Conservation (phyloP, 139 green algal genomes). For the Closterium sp. region DNA sequence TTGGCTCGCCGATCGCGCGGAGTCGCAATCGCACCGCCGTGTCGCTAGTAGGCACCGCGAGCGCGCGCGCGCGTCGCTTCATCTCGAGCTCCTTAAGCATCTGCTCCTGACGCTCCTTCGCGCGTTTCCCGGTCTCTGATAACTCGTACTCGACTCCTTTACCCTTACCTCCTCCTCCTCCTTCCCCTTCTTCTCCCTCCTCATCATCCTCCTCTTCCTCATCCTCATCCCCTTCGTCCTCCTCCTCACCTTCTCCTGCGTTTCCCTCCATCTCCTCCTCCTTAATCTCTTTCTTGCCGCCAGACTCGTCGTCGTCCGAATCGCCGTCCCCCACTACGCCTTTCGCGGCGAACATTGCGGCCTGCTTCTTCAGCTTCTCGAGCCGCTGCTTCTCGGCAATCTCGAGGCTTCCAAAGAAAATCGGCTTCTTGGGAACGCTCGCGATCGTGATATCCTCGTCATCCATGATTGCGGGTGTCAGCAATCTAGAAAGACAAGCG, state of each 20-base stretch:
- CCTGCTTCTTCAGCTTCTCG: background rate
- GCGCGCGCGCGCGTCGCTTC: conserved; percentile 15
- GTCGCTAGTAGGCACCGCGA: conserved; percentile 54
- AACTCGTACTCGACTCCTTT: conserved; percentile 29
- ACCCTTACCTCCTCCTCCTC: background rate
- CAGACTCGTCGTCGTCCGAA: background rate
- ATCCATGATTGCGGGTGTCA: background rate
- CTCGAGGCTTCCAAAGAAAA: conserved; percentile 11
- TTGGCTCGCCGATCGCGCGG: conserved; percentile 76
- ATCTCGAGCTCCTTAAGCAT: conserved; percentile 38
- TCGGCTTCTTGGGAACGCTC: background rate
- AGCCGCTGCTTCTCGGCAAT: conserved; percentile 9
- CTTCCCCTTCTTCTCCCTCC: background rate
- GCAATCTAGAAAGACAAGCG: too few species aligned
- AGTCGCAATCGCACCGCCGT: conserved; percentile 64
- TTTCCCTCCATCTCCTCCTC: background rate
- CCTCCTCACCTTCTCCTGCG: conserved; percentile 1
- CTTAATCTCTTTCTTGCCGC: background rate
- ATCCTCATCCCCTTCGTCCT: background rate
- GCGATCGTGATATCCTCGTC: background rate
- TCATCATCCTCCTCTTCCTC: background rate
- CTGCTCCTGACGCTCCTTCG: conserved; percentile 47
- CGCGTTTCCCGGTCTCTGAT: conserved; percentile 16
- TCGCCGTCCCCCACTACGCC: background rate
- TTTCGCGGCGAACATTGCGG: background rate